Percentiles rank a stretch among this genome's conserved stretches.
phyloP scores from a whole-genome alignment of 768 basidiomycete genomes.

The Pleurotus pulmonarius region DNA sequence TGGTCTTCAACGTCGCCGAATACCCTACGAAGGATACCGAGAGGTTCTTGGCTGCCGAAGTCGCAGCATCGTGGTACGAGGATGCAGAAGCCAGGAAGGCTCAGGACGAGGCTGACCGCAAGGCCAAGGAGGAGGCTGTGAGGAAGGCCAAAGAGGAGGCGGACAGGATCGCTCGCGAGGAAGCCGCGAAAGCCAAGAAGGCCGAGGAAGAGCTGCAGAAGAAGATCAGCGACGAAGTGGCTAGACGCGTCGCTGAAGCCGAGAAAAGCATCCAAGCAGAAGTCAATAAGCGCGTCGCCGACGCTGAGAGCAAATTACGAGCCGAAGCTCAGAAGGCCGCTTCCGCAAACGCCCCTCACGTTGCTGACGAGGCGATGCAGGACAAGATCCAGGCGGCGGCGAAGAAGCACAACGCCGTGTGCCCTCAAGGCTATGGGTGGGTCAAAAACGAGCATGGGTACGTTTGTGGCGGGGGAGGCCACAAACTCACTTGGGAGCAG shows the following conservation, averaged over 20 bases:
- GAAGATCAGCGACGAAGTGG: not conserved
- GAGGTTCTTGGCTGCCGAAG: constrained; percentile 15
- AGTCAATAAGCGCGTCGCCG: too few species aligned
- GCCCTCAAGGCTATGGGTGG: not conserved
- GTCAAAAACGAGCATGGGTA: not conserved
- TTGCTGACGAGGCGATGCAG: not conserved
- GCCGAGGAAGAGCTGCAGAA: not conserved
- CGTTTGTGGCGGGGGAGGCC: not conserved
- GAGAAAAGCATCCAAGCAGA: not conserved
- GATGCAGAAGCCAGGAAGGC: not conserved
- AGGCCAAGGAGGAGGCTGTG: not conserved
- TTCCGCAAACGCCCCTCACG: not conserved
- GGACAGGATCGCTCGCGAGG: not conserved
- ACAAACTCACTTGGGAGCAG: not conserved
- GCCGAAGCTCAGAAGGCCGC: not conserved
- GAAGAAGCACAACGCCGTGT: not conserved
- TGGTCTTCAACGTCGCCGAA: constrained; percentile 17
- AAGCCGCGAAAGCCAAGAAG: not conserved
- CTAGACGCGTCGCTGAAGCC: not conserved
- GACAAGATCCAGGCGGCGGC: not conserved
- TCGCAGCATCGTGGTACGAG: constrained; percentile 15
- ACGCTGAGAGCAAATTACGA: not conserved
- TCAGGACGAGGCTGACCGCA: not conserved
- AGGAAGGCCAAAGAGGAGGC: not conserved
- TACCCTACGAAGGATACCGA: constrained; percentile 13